A percentile compares a stretch with the other conserved stretches of the same genome.
phyloP scores from a whole-genome alignment of 345 rosid genomes.

The Eucalyptus urophylla region DNA sequence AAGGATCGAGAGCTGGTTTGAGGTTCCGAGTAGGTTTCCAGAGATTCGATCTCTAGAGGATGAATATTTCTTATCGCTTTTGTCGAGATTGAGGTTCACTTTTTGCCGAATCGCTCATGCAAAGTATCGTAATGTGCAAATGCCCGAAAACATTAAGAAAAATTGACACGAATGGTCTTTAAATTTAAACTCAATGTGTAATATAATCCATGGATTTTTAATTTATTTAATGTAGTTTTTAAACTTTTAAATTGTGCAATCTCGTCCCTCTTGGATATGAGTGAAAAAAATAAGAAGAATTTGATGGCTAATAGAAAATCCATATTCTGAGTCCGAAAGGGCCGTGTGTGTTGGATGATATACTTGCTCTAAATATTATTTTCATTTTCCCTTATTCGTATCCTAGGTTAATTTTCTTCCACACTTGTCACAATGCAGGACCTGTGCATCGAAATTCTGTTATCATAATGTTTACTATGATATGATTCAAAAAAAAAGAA shows the following conservation, averaged over 20 bases:
- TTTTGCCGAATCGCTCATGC: accelerated
- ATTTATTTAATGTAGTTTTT: accelerated
- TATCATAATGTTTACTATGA: too few species aligned
- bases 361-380: accelerated
- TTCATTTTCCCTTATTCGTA: accelerated
- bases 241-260: too few species aligned
- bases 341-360: accelerated
- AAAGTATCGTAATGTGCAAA: accelerated
- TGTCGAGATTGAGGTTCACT: accelerated
- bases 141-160: accelerated
- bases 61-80: background rate
- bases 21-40: background rate
- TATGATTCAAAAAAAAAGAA: too few species aligned
- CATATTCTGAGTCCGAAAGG: accelerated
- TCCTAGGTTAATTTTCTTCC: too few species aligned
- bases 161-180: accelerated
- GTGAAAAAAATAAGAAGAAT: too few species aligned
- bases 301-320: too few species aligned
- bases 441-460: accelerated
- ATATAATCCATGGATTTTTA: accelerated
- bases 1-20: background rate
- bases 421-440: accelerated
- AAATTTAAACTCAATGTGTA: too few species aligned
- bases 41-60: background rate
- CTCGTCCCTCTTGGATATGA: accelerated